Base-by-base conservation (phyloP, 805 yeast species). In the Wickerhamomyces silvicola region DNA sequence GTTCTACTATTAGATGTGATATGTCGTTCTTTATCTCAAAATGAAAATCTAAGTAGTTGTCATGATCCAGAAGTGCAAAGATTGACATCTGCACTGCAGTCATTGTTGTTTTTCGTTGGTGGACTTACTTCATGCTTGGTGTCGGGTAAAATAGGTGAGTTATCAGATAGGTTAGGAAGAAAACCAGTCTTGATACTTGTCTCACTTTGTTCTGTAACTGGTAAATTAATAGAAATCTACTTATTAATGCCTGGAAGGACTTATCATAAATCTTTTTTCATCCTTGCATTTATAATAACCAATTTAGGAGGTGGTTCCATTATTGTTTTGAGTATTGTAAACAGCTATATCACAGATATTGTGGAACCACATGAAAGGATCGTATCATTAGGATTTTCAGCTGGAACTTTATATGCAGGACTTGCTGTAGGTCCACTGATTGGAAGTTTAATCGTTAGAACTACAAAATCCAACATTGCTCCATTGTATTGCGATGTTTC, bases 321-420 rank as follows among this genome's bases (percentile, higher is more conserved):
- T 37, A 66, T 78, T 6, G 45, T 78, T 21, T 46, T 81, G 31
- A 72, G 80, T 8, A 57, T 81, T 19, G 60, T 75, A 10, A 78
- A 78, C 48, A 73, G 88, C 38, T 86, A 84, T 49, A 66, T 82
- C 12, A 64, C 85, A 4, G 95, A 86, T 57, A 75, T 84, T 24
- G 78, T 77, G 6, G 79, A 76, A 14, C 70, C 83, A 1, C 66
- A 62, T 21, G 64, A 71, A 34, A 60, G 94, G 39, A 68, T 75
- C 16, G 66, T 70, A 32, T 62, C 69, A 14, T 60, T 83, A 42
- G 84, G 88, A 10, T 57, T 74, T 18, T 59, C 72, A 17, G 62
- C 70, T 50, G 83, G 88, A 9, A 56, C 71, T 12, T 55, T 81
- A 30, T 78, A 72, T 45, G 61, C 68, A 4, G 82, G 87, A 0